phyloP scores from a whole-genome alignment of 331 rosid genomes.

The Dryas integrifolia region DNA sequence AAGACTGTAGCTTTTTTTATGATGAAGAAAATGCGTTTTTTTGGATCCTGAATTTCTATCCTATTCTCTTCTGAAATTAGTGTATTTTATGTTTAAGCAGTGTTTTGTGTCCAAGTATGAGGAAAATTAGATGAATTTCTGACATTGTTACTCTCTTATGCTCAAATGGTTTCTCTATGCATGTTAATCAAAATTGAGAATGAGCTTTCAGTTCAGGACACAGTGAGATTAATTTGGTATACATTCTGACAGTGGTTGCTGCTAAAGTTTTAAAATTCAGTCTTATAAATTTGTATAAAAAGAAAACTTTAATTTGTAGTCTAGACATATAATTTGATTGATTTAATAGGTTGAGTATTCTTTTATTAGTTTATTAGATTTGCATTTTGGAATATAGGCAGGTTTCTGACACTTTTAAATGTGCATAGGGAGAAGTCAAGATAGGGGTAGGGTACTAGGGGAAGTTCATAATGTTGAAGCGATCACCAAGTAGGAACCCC shows the following conservation, averaged over 20 bases:
- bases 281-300: neutral
- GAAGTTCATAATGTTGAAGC: constrained; percentile 59
- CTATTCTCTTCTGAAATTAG: neutral
- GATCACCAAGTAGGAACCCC: constrained; percentile 49
- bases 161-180: neutral
- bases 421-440: constrained; percentile 28
- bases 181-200: neutral
- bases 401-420: constrained; percentile 26
- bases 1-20: constrained; percentile 23
- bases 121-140: neutral
- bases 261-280: neutral
- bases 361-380: neutral
- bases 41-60: neutral
- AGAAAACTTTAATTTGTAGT: neutral
- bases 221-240: neutral
- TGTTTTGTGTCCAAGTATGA: neutral
- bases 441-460: constrained; percentile 22
- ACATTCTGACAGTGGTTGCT: neutral
- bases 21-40: neutral
- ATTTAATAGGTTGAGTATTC: constrained; percentile 12
- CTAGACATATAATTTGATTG: neutral
- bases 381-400: constrained; percentile 14
- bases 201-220: neutral
- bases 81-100: neutral
- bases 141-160: neutral